These are phyloP conservation scores for Ceriops decandra DNA, from an alignment of 345 rosid species.

Conservation along the genomic window DNA sequence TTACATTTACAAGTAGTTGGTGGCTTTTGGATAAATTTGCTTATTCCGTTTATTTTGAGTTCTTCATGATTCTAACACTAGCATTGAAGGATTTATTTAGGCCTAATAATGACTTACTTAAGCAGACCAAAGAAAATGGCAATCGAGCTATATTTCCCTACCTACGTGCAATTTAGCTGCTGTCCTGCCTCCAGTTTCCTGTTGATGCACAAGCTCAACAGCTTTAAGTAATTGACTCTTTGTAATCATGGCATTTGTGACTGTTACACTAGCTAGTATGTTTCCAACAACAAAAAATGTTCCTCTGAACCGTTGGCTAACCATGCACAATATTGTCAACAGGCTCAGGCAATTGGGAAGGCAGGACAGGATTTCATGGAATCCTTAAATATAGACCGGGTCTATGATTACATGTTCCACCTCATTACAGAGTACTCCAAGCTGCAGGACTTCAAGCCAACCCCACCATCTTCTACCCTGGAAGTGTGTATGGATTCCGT, in stretches of 20 bases:
- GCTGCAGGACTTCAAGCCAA: slow-evolving; percentile 68
- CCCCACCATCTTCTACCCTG: slow-evolving; percentile 57
- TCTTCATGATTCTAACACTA: no score
- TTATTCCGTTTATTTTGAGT: no score
- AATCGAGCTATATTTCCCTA: no score
- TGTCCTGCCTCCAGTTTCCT: no score
- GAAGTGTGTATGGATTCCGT: slow-evolving; percentile 68
- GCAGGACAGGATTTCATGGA: slow-evolving; percentile 74
- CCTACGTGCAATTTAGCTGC: no score
- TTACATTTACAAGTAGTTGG: not conserved
- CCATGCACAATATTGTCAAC: slow-evolving; percentile 11
- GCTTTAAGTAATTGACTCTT: no score
- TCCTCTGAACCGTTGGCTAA: not conserved
- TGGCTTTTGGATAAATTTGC: no score
- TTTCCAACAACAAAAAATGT: not conserved
- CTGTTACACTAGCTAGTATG: not conserved
- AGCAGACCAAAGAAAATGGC: no score
- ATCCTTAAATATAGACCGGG: slow-evolving; percentile 55
- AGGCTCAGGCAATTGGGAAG: slow-evolving; percentile 77
- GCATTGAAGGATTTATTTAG: no score
- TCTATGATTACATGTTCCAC: slow-evolving; percentile 88
- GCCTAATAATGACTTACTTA: no score
- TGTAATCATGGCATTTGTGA: no score
- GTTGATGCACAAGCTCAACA: no score
- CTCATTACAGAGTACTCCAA: slow-evolving; percentile 72